These are phyloP conservation scores for Cenchrus purpureus DNA, from an alignment of 176 grass and related monocot species.

Conservation along the genomic window DNA sequence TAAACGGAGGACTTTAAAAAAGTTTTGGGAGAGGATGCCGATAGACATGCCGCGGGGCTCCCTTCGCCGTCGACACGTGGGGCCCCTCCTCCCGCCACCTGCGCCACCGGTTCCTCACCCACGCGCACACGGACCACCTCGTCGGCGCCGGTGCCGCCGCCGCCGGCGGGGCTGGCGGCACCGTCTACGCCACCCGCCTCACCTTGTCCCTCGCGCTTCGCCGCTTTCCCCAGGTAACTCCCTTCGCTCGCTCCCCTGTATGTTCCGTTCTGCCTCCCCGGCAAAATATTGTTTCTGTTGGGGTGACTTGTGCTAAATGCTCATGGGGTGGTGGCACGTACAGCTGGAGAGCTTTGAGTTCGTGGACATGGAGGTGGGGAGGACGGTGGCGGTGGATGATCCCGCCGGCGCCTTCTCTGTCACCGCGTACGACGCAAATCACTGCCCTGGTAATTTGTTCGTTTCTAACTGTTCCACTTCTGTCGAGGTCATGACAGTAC, in stretches of 20 bases:
- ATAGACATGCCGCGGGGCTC: conserved; percentile 85
- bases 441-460: conserved; percentile 69
- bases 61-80: conserved; percentile 88
- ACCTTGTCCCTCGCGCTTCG: conserved; percentile 57
- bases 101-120: conserved; percentile 75
- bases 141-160: conserved; percentile 36
- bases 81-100: conserved; percentile 52
- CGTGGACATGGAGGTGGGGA: conserved; percentile 75
- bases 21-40: conserved; percentile 53
- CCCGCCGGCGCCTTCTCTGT: conserved; percentile 61
- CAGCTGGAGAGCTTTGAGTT: conserved; percentile 56
- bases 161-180: conserved; percentile 8
- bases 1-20: background rate
- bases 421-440: conserved; percentile 78
- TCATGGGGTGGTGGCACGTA: background rate
- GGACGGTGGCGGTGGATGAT: conserved; percentile 60
- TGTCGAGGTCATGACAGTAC: background rate
- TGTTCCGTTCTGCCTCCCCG: background rate
- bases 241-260: background rate
- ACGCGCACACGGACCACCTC: conserved; percentile 79
- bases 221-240: conserved; percentile 62
- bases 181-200: conserved; percentile 73
- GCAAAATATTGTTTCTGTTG: background rate
- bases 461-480: background rate
- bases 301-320: background rate